phyloP scores from a whole-genome alignment of 2,329 filamentous ascomycete species.

The Talaromyces pinophilus region DNA sequence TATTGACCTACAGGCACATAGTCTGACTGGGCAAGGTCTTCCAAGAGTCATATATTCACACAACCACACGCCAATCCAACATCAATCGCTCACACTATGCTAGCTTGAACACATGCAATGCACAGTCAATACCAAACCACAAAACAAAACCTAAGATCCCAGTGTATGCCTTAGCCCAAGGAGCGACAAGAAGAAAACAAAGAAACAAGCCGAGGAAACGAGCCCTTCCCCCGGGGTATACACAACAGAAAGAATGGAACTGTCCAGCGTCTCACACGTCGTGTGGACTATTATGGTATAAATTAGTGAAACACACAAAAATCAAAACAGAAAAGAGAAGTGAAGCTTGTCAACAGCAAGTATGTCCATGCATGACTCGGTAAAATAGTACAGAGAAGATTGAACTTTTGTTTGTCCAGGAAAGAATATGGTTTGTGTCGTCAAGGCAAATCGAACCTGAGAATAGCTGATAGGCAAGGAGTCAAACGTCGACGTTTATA shows the following conservation, averaged over 20 bases:
- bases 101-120: slow-evolving; percentile 15
- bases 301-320: not conserved
- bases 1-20: not conserved
- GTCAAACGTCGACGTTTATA: not conserved
- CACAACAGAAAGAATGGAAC: not conserved
- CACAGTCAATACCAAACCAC: slow-evolving; percentile 4
- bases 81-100: slow-evolving; percentile 12
- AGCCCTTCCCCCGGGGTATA: slow-evolving; percentile 5
- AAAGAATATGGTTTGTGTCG: slow-evolving; percentile 2
- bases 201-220: slow-evolving; percentile 3
- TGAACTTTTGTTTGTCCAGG: slow-evolving; percentile 3
- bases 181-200: not conserved
- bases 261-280: slow-evolving; percentile 12
- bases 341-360: slow-evolving; percentile 5
- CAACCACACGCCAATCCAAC: not conserved
- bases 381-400: slow-evolving; percentile 12
- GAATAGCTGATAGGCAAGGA: not conserved
- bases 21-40: not conserved
- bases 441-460: slow-evolving; percentile 1
- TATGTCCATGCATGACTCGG: slow-evolving; percentile 15
- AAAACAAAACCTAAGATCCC: slow-evolving; percentile 7
- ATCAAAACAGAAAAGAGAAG: slow-evolving; percentile 2
- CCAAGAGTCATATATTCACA: not conserved
- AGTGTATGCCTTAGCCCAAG: slow-evolving; percentile 4
- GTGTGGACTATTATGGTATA: slow-evolving; percentile 15